These are phyloP conservation scores for Scenedesmus sp. DNA, from an alignment of 163 green algal species.

Conservation along the genomic window DNA sequence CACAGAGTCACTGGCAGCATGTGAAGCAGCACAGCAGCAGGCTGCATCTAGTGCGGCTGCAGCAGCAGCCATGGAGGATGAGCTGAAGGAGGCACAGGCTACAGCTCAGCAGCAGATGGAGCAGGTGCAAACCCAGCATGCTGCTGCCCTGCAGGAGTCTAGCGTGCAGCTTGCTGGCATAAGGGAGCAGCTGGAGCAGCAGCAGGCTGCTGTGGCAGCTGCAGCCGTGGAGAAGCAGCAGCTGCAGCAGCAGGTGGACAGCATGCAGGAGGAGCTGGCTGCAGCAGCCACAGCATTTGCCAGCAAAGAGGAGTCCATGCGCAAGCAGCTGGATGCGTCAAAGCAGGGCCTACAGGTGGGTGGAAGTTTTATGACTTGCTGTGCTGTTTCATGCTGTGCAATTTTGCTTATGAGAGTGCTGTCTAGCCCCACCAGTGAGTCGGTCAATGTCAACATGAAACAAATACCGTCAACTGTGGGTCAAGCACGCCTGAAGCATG, in stretches of 20 bases:
- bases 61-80: not conserved
- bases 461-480: no score
- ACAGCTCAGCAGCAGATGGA: constrained; percentile 1
- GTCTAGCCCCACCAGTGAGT: not conserved
- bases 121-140: not conserved
- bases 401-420: not conserved
- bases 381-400: not conserved
- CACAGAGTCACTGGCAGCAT: not conserved
- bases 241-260: constrained; percentile 8
- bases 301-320: constrained; percentile 7
- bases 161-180: not conserved
- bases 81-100: not conserved
- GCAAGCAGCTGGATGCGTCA: constrained; percentile 16
- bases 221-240: not conserved
- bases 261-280: not conserved
- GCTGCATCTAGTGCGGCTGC: not conserved
- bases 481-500: no score
- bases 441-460: no score
- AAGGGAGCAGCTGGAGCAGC: not conserved
- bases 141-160: not conserved
- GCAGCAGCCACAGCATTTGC: not conserved
- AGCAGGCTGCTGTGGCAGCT: not conserved
- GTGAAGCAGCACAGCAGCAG: not conserved
- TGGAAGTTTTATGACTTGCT: not conserved
- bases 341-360: constrained; percentile 20